These are phyloP conservation scores for Omphalotus olearius DNA, from an alignment of 1,284 basidiomycete genomes.

Conservation along the genomic window DNA sequence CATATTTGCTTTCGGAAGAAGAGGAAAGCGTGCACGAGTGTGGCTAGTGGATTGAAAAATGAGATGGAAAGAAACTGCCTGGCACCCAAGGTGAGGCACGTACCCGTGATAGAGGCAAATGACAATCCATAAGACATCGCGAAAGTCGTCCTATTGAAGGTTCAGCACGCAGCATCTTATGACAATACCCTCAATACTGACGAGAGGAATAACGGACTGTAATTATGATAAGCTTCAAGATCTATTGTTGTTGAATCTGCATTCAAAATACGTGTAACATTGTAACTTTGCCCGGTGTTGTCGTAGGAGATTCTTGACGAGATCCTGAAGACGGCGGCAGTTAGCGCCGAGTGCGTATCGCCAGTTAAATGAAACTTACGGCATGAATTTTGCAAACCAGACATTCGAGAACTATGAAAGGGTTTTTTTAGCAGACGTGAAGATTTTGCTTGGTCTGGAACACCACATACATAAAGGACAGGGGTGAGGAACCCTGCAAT, in stretches of 20 bases:
- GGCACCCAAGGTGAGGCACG: too few relatives aligned
- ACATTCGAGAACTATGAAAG: constrained; percentile 47
- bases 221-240: constrained; percentile 60
- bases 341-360: too few relatives aligned
- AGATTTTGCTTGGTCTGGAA: neutral
- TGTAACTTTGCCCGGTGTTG: constrained; percentile 63
- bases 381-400: constrained; percentile 59
- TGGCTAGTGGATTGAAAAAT: constrained; percentile 21
- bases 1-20: constrained; percentile 75
- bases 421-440: too few relatives aligned
- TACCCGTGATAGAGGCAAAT: constrained; percentile 59
- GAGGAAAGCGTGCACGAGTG: constrained; percentile 53
- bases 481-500: constrained; percentile 61
- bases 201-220: constrained; percentile 85
- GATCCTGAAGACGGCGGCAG: constrained; percentile 32
- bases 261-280: constrained; percentile 66
- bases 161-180: constrained; percentile 26
- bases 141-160: constrained; percentile 41
- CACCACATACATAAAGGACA: constrained; percentile 42
- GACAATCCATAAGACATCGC: constrained; percentile 64
- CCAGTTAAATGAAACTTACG: constrained; percentile 25
- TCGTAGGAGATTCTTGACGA: constrained; percentile 54
- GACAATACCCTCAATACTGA: constrained; percentile 21
- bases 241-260: constrained; percentile 51
- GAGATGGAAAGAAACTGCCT: too few relatives aligned